These are phyloP conservation scores for Pseudocercospora cruenta DNA, from an alignment of 2,329 filamentous ascomycete species.

Conservation along the genomic window DNA sequence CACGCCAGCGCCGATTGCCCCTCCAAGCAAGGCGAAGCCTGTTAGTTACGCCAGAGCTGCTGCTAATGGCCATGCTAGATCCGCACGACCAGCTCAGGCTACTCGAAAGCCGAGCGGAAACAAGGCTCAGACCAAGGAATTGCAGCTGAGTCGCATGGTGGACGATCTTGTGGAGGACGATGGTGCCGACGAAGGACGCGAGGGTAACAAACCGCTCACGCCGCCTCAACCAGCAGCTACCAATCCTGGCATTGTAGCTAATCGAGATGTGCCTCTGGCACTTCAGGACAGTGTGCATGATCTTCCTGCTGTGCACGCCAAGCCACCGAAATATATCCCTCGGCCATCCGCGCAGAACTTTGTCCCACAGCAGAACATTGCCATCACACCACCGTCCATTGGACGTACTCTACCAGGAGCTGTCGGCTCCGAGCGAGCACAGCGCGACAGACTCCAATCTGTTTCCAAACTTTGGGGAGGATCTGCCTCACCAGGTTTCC, in stretches of 20 bases:
- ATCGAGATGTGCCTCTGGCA: conserved; percentile 43
- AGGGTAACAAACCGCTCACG: conserved; percentile 51
- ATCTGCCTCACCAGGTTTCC: conserved; percentile 30
- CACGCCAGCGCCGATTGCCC: conserved; percentile 44
- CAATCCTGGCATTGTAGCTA: conserved; percentile 36
- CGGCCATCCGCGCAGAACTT: conserved; percentile 13
- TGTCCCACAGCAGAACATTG: conserved; percentile 11
- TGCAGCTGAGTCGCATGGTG: conserved; percentile 62
- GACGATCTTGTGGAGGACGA: conserved; percentile 57
- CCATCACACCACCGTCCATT: conserved; percentile 17
- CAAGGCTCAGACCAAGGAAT: conserved; percentile 40
- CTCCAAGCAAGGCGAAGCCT: conserved; percentile 29
- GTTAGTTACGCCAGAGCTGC: conserved; percentile 38
- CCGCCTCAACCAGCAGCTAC: conserved; percentile 45
- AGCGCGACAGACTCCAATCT: conserved; percentile 33
- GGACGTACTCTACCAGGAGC: conserved; percentile 7
- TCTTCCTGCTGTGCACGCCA: conserved; percentile 35
- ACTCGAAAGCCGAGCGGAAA: conserved; percentile 18
- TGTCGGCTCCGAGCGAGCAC: conserved; percentile 7
- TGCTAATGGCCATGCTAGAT: conserved; percentile 29
- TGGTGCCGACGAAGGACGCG: conserved; percentile 21
- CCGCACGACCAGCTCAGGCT: conserved; percentile 19
- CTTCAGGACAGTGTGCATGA: conserved; percentile 41
- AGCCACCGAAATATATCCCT: conserved; percentile 19
- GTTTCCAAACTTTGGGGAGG: conserved; percentile 38